Conservation (phyloP, 1,284 basidiomycete genomes). For the Kalmanozyma brasiliensis region DNA sequence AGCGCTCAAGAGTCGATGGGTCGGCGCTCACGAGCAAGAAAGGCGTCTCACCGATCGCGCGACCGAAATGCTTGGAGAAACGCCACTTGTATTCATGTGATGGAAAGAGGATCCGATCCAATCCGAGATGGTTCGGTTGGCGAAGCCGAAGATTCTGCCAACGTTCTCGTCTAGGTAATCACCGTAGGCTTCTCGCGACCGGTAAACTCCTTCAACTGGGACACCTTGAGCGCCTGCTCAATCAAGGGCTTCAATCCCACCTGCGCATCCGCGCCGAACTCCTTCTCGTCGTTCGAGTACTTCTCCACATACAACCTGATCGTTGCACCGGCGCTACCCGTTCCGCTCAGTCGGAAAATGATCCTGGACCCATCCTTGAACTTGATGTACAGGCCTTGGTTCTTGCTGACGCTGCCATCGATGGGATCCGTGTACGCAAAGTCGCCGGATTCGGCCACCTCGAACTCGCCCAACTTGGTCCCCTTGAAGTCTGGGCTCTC, state of each 20-base stretch:
- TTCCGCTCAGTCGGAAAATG: slow-evolving; percentile 94
- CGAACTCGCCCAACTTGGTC: slow-evolving; percentile 75
- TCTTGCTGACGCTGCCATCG: slow-evolving; percentile 89
- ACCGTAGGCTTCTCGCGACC: slow-evolving; percentile 91
- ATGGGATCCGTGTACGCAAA: slow-evolving; percentile 98
- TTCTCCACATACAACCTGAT: slow-evolving; percentile 72
- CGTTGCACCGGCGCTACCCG: slow-evolving; percentile 93
- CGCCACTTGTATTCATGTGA: too few species aligned
- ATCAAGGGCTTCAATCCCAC: slow-evolving; percentile 93
- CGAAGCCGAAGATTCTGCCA: too few species aligned
- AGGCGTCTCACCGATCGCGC: too few species aligned
- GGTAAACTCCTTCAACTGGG: slow-evolving; percentile 87
- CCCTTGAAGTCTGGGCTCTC: slow-evolving; percentile 72
- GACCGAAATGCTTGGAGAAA: too few species aligned
- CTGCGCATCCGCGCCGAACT: slow-evolving; percentile 81
- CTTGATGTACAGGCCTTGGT: slow-evolving; percentile 92
- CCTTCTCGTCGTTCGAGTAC: slow-evolving; percentile 83
- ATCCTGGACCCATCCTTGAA: slow-evolving; percentile 92
- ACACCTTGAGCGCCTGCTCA: slow-evolving; percentile 84
- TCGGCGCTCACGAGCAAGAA: too few species aligned
- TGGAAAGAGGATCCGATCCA: too few species aligned
- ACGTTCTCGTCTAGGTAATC: slow-evolving; percentile 80
- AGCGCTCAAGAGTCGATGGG: too few species aligned
- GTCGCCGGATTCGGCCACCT: slow-evolving; percentile 81
- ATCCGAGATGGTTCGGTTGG: too few species aligned